These are phyloP conservation scores for Arachis stenosperma DNA, from an alignment of 306 rosid genomes.

Conservation along the genomic window DNA sequence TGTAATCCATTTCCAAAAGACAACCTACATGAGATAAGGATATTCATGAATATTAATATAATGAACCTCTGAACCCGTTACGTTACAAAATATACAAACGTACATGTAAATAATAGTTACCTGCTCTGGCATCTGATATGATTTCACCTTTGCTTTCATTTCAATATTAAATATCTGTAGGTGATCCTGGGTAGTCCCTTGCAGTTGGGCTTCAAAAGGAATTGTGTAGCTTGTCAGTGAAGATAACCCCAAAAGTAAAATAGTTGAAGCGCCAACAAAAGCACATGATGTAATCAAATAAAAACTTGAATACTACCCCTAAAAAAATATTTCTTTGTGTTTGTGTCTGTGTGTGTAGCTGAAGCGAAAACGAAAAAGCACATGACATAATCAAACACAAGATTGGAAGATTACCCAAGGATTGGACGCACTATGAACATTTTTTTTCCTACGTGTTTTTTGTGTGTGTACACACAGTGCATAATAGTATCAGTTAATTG, in stretches of 20 bases:
- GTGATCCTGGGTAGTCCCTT: slow-evolving; percentile 98
- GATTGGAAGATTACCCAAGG: background rate
- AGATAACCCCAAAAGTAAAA: slow-evolving; percentile 30
- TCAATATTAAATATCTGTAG: slow-evolving; percentile 96
- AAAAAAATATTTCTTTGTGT: too few relatives aligned
- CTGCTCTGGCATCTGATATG: slow-evolving; percentile 99
- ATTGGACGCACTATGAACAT: slow-evolving; percentile 35
- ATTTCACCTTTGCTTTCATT: slow-evolving; percentile 92
- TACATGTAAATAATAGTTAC: slow-evolving; percentile 46
- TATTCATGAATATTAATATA: slow-evolving; percentile 15
- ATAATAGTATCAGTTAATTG: too few relatives aligned
- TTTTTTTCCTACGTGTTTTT: too few relatives aligned
- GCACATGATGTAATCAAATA: slow-evolving; percentile 16
- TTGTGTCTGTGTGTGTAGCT: too few relatives aligned
- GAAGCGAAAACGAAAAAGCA: slow-evolving; percentile 31
- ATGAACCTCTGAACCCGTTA: slow-evolving; percentile 12
- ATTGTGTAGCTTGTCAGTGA: slow-evolving; percentile 33
- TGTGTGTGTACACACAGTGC: too few relatives aligned
- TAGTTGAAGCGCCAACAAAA: slow-evolving; percentile 40
- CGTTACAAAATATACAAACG: background rate
- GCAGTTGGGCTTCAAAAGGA: slow-evolving; percentile 80
- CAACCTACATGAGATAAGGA: slow-evolving; percentile 60
- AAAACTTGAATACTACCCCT: slow-evolving; percentile 16
- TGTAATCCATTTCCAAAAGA: slow-evolving; percentile 98
- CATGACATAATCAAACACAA: slow-evolving; percentile 20